Evolutionary conservation across 352 stramenopile genomes (phyloP), one percentile per base, ranked within the genome.

Genomic region (Phytophthora parvispora): DNA sequence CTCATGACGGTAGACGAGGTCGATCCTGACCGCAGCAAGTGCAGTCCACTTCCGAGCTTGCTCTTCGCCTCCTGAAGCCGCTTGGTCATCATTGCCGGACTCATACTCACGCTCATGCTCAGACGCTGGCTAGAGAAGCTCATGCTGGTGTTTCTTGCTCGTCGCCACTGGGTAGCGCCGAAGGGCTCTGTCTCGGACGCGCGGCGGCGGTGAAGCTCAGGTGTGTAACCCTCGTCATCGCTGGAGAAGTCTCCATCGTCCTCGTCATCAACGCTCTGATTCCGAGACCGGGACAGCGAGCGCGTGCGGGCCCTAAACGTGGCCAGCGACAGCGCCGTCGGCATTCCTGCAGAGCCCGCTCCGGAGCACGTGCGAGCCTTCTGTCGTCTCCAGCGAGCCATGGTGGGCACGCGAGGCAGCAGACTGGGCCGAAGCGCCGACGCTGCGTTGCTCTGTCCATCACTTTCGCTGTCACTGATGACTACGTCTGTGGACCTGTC

Each of bases 201-300:
- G 9, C 53, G 57, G 31, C 38, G 64, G 25, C 38, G 52, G 68
- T 72, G 70, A 25, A 67, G 42, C 68, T 69, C 72, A 32, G 62
- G 72, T 40, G 60, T 72, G 57, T 81, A 90, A 32, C 76, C 82
- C 47, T 86, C 78, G 45, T 89, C 78, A 27, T 90, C 82, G 58
- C 82, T 89, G 3, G 84, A 91, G 36, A 91, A 91, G 31, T 86
- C 78, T 20, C 77, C 78, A 27, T 80, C 77, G 42, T 88, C 72
- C 24, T 80, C 59, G 6, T 74, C 60, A 10, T 60, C 34, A 8
- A 61, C n/a, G 29, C 32, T 69, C 48, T 67, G 69, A 27, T 64
- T 79, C 54, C 60, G 69, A n/a, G 55, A 63, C 18, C 51, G 43
- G 1, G 73, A 75, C 45, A 83, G 43, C 40, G 75, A 79, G 10